Conservation (phyloP, 768 basidiomycete species). For the Suillus subaureus region DNA sequence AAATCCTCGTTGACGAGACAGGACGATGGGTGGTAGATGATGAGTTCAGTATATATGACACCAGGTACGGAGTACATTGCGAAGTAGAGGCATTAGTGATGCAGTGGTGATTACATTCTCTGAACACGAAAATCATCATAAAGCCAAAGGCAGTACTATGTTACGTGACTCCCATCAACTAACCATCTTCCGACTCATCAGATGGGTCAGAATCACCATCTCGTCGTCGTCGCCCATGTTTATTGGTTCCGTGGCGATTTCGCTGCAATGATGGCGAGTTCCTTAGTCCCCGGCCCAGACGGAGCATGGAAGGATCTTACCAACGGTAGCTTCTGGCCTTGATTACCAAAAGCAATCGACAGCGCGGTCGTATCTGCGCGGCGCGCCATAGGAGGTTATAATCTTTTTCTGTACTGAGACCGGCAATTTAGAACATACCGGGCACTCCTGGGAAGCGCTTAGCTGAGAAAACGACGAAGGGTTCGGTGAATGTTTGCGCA, state of each 20-base stretch:
- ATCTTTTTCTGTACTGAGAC: conserved; percentile 13
- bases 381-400: conserved; percentile 25
- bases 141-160: conserved; percentile 12
- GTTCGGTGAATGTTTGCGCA: conserved; percentile 80
- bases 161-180: conserved; percentile 27
- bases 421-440: conserved; percentile 48
- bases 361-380: conserved; percentile 80
- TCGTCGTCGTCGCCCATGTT: conserved; percentile 56
- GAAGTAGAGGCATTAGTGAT: conserved; percentile 21
- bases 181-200: conserved; percentile 66
- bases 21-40: conserved; percentile 22
- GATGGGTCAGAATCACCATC: conserved; percentile 62
- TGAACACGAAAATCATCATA: conserved; percentile 8
- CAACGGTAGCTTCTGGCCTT: conserved; percentile 87
- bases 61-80: conserved; percentile 23
- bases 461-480: conserved; percentile 87
- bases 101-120: conserved; percentile 11
- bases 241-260: conserved; percentile 77
- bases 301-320: conserved; percentile 47
- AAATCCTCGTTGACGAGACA: conserved; percentile 15
- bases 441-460: conserved; percentile 96
- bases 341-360: conserved; percentile 86
- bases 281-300: conserved; percentile 23
- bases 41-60: conserved; percentile 13
- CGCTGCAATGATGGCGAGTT: conserved; percentile 49